Conservation (phyloP, 2,329 filamentous ascomycete species). For the Fusarium subtropicale region DNA sequence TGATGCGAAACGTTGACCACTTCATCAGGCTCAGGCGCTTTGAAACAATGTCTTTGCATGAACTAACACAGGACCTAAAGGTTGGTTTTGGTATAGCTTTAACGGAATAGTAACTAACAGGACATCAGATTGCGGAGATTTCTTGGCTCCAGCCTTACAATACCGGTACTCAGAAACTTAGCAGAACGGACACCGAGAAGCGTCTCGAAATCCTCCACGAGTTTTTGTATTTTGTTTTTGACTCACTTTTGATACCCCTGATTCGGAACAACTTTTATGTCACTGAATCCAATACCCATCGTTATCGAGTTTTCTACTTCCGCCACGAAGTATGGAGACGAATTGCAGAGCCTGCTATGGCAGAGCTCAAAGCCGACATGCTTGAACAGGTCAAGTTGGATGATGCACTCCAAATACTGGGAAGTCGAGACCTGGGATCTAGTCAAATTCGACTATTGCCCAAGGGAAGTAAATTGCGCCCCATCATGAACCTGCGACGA, state of each 20-base stretch:
- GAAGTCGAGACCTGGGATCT: slow-evolving; percentile 75
- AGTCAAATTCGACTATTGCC: slow-evolving; percentile 85
- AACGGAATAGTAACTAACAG: not conserved
- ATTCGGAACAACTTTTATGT: slow-evolving; percentile 92
- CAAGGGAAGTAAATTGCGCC: slow-evolving; percentile 79
- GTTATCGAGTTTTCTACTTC: slow-evolving; percentile 90
- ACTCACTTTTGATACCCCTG: slow-evolving; percentile 89
- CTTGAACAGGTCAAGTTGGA: slow-evolving; percentile 79
- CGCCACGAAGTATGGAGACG: slow-evolving; percentile 91
- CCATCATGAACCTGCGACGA: slow-evolving; percentile 87
- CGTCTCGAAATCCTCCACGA: slow-evolving; percentile 83
- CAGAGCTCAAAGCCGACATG: slow-evolving; percentile 74
- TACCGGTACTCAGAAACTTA: slow-evolving; percentile 65
- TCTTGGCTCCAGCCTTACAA: slow-evolving; percentile 76
- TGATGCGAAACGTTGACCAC: slow-evolving; percentile 77
- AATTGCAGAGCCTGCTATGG: slow-evolving; percentile 78
- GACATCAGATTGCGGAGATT: slow-evolving; percentile 70
- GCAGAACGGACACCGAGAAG: slow-evolving; percentile 78
- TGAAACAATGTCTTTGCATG: slow-evolving; percentile 83
- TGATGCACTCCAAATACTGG: slow-evolving; percentile 68
- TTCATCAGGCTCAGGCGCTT: slow-evolving; percentile 84
- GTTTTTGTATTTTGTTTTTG: slow-evolving; percentile 91
- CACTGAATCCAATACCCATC: slow-evolving; percentile 86
- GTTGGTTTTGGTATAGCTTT: slow-evolving; percentile 55
- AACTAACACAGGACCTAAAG: slow-evolving; percentile 80